Conservation (phyloP, 176 grass and related monocot species). For the Phragmites australis region DNA sequence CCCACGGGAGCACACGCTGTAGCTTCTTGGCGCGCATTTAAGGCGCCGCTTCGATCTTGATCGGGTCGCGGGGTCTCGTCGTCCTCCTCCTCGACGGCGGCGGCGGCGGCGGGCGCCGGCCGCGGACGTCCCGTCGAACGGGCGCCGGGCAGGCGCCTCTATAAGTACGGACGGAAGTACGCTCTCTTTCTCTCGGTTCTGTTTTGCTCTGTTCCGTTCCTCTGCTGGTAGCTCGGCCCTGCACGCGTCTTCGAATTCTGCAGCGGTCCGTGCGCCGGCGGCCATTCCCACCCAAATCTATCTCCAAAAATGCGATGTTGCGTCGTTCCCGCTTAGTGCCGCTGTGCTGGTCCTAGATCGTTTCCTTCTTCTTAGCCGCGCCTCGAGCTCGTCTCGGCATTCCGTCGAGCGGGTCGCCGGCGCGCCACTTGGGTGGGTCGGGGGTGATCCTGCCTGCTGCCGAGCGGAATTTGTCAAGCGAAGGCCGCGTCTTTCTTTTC, state of each 20-base stretch:
- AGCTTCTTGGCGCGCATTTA: slow-evolving; percentile 35
- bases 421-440: background rate
- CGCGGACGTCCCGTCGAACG: slow-evolving; percentile 29
- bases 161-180: background rate
- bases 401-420: slow-evolving; percentile 1
- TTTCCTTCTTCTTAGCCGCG: background rate
- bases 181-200: background rate
- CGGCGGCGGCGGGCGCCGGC: background rate
- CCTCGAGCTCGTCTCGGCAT: background rate
- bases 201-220: background rate
- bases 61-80: background rate
- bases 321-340: background rate
- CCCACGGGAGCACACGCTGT: background rate
- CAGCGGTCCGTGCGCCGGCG: background rate
- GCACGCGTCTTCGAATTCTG: background rate
- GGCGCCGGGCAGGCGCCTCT: background rate
- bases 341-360: background rate
- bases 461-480: background rate
- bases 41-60: slow-evolving; percentile 47
- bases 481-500: background rate
- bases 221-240: background rate
- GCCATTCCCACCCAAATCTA: background rate
- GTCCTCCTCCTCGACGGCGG: background rate
- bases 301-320: background rate
- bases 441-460: background rate